Evolutionary conservation across 768 basidiomycete genomes (phyloP).

Genomic region (Suillus subaureus): DNA sequence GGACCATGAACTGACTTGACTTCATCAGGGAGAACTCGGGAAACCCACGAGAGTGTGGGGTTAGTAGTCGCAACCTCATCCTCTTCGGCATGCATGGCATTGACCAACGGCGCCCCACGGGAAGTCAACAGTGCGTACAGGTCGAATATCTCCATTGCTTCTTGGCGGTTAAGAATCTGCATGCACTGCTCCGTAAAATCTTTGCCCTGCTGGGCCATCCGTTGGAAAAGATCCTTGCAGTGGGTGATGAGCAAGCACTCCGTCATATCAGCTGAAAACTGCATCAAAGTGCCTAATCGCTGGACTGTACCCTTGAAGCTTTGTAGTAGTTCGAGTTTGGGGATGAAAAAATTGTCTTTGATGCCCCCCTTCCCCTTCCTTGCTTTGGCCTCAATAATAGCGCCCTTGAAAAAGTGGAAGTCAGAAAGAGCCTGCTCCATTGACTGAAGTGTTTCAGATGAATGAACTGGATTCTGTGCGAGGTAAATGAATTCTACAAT

Average conservation of each 20-base stretch:
- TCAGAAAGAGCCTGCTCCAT: constrained; percentile 1
- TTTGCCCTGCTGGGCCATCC: constrained; percentile 27
- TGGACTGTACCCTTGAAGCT: constrained; percentile 21
- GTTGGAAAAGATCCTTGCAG: constrained; percentile 32
- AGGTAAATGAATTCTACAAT: constrained; percentile 40
- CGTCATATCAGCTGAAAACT: constrained; percentile 38
- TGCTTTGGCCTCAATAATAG: background rate
- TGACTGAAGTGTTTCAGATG: constrained; percentile 1
- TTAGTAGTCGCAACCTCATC: no score
- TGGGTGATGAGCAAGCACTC: constrained; percentile 29
- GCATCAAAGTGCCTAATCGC: constrained; percentile 30
- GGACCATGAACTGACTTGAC: no score
- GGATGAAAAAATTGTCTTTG: constrained; percentile 34
- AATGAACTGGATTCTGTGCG: constrained; percentile 32
- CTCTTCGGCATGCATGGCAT: no score
- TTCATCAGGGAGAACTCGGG: no score
- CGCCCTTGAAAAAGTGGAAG: background rate
- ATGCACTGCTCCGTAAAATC: constrained; percentile 38
- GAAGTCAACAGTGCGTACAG: no score
- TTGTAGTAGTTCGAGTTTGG: constrained; percentile 42
- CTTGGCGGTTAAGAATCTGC: constrained; percentile 26
- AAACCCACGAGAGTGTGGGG: no score
- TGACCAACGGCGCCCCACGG: no score
- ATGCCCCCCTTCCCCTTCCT: constrained; percentile 16
- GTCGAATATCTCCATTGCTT: no score